A percentile compares a stretch with the other conserved stretches of the same genome.
Evolutionary conservation across 768 basidiomycete species (phyloP).

Genomic region (Leucocoprinus leucothites): DNA sequence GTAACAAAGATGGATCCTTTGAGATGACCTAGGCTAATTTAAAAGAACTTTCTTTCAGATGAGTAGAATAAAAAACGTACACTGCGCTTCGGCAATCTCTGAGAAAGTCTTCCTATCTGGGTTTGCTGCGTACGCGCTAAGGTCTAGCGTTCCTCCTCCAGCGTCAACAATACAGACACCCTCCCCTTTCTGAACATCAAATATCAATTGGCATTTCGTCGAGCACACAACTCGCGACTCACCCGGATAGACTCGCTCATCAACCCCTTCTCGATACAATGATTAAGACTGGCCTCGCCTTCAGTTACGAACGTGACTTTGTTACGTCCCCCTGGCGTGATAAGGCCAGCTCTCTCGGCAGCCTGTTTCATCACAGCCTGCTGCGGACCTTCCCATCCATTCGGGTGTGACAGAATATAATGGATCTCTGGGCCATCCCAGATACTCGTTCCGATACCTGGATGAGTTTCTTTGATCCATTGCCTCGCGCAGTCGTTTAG

Average conservation of each 20-base stretch:
- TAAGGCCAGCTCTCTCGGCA: slow-evolving; percentile 46
- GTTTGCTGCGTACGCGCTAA: slow-evolving; percentile 43
- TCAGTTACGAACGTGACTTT: slow-evolving; percentile 53
- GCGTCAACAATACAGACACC: slow-evolving; percentile 55
- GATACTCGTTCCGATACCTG: slow-evolving; percentile 32
- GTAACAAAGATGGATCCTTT: slow-evolving; percentile 48
- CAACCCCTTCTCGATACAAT: slow-evolving; percentile 42
- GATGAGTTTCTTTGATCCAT: slow-evolving; percentile 46
- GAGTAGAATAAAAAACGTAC: slow-evolving; percentile 20
- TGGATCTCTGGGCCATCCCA: slow-evolving; percentile 47
- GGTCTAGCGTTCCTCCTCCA: slow-evolving; percentile 58
- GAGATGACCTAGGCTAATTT: slow-evolving; percentile 30
- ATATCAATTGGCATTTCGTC: neutral
- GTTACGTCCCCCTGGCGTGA: slow-evolving; percentile 33
- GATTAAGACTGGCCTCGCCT: slow-evolving; percentile 57
- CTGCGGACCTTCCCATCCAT: slow-evolving; percentile 58
- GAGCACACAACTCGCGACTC: neutral
- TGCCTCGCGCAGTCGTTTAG: slow-evolving; percentile 37
- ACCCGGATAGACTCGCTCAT: slow-evolving; percentile 31
- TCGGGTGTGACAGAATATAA: slow-evolving; percentile 55
- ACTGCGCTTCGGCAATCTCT: slow-evolving; percentile 41
- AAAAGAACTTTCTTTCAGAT: neutral
- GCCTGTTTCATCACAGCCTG: slow-evolving; percentile 51
- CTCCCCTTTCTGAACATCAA: slow-evolving; percentile 30
- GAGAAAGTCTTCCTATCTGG: slow-evolving; percentile 27